Evolutionary conservation across 177 flowering plant species (phyloP), one percentile per base, ranked within the genome.

Genomic region (Vitis hybrid): DNA sequence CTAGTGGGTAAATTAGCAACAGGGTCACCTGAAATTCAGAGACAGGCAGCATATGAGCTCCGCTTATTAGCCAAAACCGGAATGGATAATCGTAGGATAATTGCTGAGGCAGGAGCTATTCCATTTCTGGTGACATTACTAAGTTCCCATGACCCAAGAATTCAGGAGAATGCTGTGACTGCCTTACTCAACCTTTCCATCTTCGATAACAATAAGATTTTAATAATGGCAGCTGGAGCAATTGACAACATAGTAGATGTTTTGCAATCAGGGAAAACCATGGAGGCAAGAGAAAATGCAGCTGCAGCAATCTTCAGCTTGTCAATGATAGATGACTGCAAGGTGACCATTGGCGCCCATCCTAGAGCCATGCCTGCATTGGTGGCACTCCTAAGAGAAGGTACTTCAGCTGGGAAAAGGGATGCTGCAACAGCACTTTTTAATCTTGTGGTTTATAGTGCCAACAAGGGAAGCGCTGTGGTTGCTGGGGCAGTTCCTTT

Each of bases 251-350:
- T 90, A 11, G 50, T 87, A n/a, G 71, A 81, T 13, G 91, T 91
- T 49, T 70, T 91, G 35, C 69, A 75, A 65, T 70, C 67, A 1
- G 93, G 95, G 21, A 79, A 69, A 71, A 88, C 87, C 35, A 84
- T 74, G 87, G 95, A 90, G 73, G 90, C 95, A 8, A 86, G 89
- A 73, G 95, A 88, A 80, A 91, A 93, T 74, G 93, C 97, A 35
- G 93, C 97, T 54, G 95, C 95, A 13, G 74, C 90, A 6, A 75
- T 91, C 64, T 84, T 82, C 72, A 90, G 93, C 81, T 74, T 93
- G 79, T 86, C 98, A 0, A 72, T 86, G 75, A 64, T 86, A 1
- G 88, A 87, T 64, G 92, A 89, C 12, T 72, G 76, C 76, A 91
- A 90, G 75, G 76, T 76, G 48, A 67, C 74, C 1, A 88, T 88